Base-by-base conservation (phyloP, 1,284 basidiomycete species). In the Melanopsichium pennsylvanicum region DNA sequence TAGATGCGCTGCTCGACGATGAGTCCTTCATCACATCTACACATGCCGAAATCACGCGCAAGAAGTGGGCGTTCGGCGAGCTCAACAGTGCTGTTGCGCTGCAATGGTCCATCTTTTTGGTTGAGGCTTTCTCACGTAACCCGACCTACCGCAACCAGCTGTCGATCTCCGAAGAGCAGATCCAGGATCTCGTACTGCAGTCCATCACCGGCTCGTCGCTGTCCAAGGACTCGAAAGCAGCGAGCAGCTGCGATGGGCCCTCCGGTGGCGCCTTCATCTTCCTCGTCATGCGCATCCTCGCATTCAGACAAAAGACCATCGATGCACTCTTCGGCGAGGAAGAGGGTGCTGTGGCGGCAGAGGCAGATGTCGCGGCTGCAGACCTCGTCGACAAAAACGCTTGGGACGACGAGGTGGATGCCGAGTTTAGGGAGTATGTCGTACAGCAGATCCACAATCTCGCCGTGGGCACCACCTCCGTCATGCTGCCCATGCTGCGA, bases 201-300 rank as follows among this genome's bases (percentile, higher is more conserved):
- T 61, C 68, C 39, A 62, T 70, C 68, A 57, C 68, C 18, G 68
- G 68, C 58, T 56, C 68, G 0, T 51, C 58, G 2, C 61, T 64
- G 16, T 56, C 60, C 43, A 62, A 58, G 34, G 92, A 94, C 79
- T 86, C 86, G 3, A 57, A 40, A 26, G 37, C 44, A 12, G 88
- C 91, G 33, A 42, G 48, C 18, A 49, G 41, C 27, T 18, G 88
- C 87, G 70, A 90, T 89, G 4, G 87, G n/a, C 61, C 95, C 4
- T 87, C 90, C 74, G 89, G 88, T 5, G 91, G 91, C 70, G 88
- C 89, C 2, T 92, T 97, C 81, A 85, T 86, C 0, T 94, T 89
- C 76, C 86, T 95, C 13, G 80, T 83, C 0, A 63, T 81, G 8
- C 61, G 73, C 29, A 70, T 83, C 13, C 70, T 83, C 8, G 67